A percentile compares a stretch with the other conserved stretches of the same genome.
phyloP scores from a whole-genome alignment of 768 basidiomycete species.

The Boletus sensibilis region DNA sequence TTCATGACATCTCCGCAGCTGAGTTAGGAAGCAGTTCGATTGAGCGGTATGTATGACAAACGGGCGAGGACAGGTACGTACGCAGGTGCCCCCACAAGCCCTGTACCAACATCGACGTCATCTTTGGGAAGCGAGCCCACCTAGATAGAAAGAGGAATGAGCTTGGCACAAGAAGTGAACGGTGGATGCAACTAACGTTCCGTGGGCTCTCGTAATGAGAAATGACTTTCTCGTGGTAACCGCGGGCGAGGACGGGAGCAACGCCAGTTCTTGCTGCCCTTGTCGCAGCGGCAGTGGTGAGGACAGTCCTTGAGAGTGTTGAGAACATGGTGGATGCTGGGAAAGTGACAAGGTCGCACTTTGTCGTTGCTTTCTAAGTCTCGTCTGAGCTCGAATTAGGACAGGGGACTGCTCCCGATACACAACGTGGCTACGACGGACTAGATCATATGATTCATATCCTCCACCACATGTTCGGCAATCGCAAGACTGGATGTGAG shows the following conservation, averaged over 20 bases:
- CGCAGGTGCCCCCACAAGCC: constrained; percentile 97
- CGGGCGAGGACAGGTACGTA: constrained; percentile 41
- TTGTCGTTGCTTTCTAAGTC: constrained; percentile 6
- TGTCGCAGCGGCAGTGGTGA: constrained; percentile 46
- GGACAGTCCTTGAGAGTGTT: constrained; percentile 49
- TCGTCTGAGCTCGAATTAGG: constrained; percentile 26
- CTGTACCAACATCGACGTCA: constrained; percentile 91
- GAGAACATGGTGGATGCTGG: constrained; percentile 62
- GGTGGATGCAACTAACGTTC: constrained; percentile 66
- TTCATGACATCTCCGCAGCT: constrained; percentile 99
- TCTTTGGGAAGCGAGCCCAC: constrained; percentile 94
- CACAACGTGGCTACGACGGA: background rate
- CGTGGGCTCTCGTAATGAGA: constrained; percentile 96
- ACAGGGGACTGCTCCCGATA: background rate
- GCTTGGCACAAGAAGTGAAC: constrained; percentile 45
- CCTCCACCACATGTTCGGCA: constrained; percentile 76
- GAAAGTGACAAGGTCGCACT: constrained; percentile 18
- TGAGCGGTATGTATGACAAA: constrained; percentile 15
- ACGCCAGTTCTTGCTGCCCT: constrained; percentile 38
- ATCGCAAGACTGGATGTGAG: constrained; percentile 86
- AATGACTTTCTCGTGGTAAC: constrained; percentile 95
- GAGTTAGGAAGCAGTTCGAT: constrained; percentile 13
- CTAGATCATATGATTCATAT: constrained; percentile 48
- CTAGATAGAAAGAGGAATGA: constrained; percentile 50
- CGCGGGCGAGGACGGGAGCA: constrained; percentile 58